Base-by-base conservation (phyloP, 495 filamentous ascomycete genomes). In the Hyaloscypha finlandica region DNA sequence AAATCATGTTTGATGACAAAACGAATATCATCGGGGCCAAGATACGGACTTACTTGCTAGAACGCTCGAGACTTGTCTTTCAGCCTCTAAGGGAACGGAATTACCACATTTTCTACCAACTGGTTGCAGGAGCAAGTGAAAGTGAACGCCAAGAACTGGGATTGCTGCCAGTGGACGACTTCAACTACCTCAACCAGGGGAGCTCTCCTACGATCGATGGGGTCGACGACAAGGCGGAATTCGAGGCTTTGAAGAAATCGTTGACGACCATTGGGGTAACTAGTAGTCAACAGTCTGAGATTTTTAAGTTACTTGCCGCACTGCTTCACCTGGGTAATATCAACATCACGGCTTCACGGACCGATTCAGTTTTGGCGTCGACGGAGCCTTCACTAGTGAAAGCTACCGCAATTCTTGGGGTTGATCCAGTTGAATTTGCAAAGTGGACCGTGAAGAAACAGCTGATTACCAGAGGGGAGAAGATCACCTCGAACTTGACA, bases 381-480 rank as follows among this genome's bases (percentile, higher is more conserved):
- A 85, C 86, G 0, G 96, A 99, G 72, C 89, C 93, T 14, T 86
- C 91, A 16, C 82, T 99, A 57, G 85, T 89, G 31, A 88, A 87
- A 67, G 95, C 96, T 56, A 93, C 92, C 75, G 81, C 87, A 37
- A 90, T 98, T 70, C 85, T 99, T 33, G 95, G 96, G 30, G 96
- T 99, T 64, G 86, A 96, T 75, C 82, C 86, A 29, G 81, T 83
- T 33, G 92, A 96, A 70, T 99, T 99, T 76, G 93, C 95, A 63
- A 97, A 93, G 79, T 99, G 95, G 95, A 98, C 96, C 54, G 92
- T 97, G 48, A 99, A 99, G 84, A 99, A 99, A 77, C 95, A 98
- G 77, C 84, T 99, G 54, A 89, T 97, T 71, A 99, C 96, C 31
- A 87, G 95, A 68, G 96, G 94, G 5, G 95, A 99, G 76, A 97